Evolutionary conservation across 768 basidiomycete species (phyloP).

Genomic region (Naganishia vaughanmartiniae): DNA sequence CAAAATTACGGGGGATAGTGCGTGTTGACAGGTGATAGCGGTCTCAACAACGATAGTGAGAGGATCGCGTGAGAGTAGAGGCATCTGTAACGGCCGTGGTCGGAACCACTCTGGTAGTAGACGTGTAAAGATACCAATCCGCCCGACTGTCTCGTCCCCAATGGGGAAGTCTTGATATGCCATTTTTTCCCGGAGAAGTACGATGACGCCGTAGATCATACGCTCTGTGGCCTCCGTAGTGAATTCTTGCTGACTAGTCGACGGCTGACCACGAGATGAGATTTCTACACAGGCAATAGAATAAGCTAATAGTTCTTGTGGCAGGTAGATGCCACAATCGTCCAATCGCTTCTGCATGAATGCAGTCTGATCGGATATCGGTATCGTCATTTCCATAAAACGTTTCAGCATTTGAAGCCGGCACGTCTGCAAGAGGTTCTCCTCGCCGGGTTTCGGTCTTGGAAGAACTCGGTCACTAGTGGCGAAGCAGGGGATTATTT

Average conservation of each 20-base stretch:
- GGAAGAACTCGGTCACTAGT: conserved; percentile 3
- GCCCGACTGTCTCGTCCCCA: conserved; percentile 35
- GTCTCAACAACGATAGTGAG: conserved; percentile 85
- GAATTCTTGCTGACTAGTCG: conserved; percentile 20
- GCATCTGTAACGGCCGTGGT: conserved; percentile 75
- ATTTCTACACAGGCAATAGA: conserved; percentile 80
- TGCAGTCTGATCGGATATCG: conserved; percentile 77
- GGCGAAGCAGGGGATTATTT: conserved; percentile 50
- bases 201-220: conserved; percentile 17
- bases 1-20: conserved; percentile 81
- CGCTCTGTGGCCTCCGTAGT: conserved; percentile 17
- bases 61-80: conserved; percentile 83
- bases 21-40: conserved; percentile 83
- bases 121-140: conserved; percentile 69
- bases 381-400: conserved; percentile 71
- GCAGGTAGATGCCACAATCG: conserved; percentile 74
- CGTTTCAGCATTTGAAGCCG: conserved; percentile 70
- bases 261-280: conserved; percentile 58
- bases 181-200: conserved; percentile 17
- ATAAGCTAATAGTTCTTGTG: conserved; percentile 86
- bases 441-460: not conserved
- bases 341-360: conserved; percentile 72
- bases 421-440: not conserved
- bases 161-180: conserved; percentile 14
- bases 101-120: conserved; percentile 90